Evolutionary conservation across 2,329 filamentous ascomycete genomes (phyloP).

Genomic region (Cryphonectria parasitica): DNA sequence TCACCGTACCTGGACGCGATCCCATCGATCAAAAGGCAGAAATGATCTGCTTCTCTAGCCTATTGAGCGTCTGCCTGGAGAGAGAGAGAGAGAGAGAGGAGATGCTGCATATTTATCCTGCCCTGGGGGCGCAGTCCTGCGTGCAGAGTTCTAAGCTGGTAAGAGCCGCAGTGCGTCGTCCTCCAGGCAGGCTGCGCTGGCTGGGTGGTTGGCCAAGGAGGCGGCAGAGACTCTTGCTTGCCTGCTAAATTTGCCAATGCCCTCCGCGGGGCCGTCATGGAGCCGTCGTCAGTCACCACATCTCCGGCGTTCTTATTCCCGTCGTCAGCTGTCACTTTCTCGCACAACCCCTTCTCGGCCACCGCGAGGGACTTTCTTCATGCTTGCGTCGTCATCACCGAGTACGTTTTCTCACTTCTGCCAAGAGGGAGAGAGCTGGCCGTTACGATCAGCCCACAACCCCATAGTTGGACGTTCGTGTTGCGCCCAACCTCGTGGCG

Average conservation of each 20-base stretch:
- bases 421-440: background rate
- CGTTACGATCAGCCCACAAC: background rate
- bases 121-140: background rate
- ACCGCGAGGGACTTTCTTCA: background rate
- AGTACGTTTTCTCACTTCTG: background rate
- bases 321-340: background rate
- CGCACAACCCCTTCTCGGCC: background rate
- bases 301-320: background rate
- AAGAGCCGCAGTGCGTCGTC: background rate
- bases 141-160: background rate
- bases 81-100: background rate
- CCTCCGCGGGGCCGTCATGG: no score
- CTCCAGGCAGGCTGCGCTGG: background rate
- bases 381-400: background rate
- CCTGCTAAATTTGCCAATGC: no score
- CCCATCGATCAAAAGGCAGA: background rate
- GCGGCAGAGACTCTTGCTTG: constrained; percentile 3
- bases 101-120: background rate
- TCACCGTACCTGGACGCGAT: background rate
- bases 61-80: background rate
- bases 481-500: background rate
- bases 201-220: background rate
- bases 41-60: background rate
- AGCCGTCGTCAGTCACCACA: background rate
- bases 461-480: background rate